Base-by-base conservation (phyloP, 257 asterid species). In the Petunia secreta region DNA sequence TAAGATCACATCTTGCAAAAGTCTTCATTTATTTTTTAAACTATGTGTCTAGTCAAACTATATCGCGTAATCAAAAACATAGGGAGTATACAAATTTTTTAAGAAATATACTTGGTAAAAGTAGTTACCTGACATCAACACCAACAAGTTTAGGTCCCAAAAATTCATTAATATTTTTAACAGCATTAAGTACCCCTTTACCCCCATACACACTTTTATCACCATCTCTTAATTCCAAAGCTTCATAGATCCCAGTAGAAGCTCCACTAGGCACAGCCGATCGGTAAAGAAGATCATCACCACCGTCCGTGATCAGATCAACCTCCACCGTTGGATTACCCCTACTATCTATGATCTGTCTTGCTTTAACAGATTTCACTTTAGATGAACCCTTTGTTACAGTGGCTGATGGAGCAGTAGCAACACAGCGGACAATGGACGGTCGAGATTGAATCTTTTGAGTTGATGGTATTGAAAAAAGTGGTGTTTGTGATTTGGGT, bases 211-310 rank as follows among this genome's bases (percentile, higher is more conserved):
- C 94, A 64, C 81, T 80, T 86, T 91, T 90, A 80, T 96, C 97
- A 8, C 94, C 97, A 80, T 96, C 99, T 86, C 98, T 92, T 59
- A 95, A 92, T 91, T 95, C 98, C 50, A 95, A 86, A 1, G 99
- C 97, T 91, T 95, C 98, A 78, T 95, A 95, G 86, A 95, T 93
- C 89, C 99, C 99, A 36, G 99, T 95, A 54, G 99, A 93, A 75
- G 99, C 99, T 25, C 98, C 99, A 85, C 99, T 95, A 10, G 99
- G 99, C 52, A 95, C 99, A 39, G 99, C 99, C 69, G 99, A 95
- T 58, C 99, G 91, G 52, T 87, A 92, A 6, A 95, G 87, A 60
- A 88, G 80, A 57, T 84, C 96, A 83, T 91, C 97, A 34, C 85
- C 40, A 36, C 87, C 84, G 71, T 81, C 97, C 53, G 97, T 92